These are phyloP conservation scores for Saccharomycopsis amapae DNA, from an alignment of 805 yeast genomes.

Conservation along the genomic window DNA sequence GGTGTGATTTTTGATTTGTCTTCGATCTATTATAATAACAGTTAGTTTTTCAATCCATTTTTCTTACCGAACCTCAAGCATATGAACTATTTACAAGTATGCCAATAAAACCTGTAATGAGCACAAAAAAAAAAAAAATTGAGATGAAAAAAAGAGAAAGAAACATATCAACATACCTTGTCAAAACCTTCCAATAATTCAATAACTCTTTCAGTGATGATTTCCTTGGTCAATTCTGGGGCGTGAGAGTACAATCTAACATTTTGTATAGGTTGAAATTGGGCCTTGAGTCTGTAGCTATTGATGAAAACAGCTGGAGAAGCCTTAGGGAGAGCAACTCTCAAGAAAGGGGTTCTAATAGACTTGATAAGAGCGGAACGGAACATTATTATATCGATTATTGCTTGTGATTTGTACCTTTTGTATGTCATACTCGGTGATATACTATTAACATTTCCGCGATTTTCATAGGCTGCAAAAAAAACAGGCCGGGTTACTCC, in stretches of 20 bases:
- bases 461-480: no score
- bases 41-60: no score
- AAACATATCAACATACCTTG: slow-evolving; percentile 38
- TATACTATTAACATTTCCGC: no score
- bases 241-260: slow-evolving; percentile 41
- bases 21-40: neutral
- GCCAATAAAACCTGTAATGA: no score
- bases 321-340: neutral
- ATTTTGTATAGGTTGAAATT: no score
- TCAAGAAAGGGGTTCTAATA: slow-evolving; percentile 4
- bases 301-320: neutral
- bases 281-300: neutral
- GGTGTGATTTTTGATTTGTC: slow-evolving; percentile 24
- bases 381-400: no score
- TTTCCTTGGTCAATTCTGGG: slow-evolving; percentile 56
- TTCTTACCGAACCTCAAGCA: neutral
- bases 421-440: no score
- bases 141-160: neutral
- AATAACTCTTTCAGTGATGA: slow-evolving; percentile 52
- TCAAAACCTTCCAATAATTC: slow-evolving; percentile 61
- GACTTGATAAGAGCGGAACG: slow-evolving; percentile 9
- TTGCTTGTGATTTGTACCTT: no score
- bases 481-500: no score
- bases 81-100: no score
- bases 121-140: no score